Percentiles rank a stretch among this genome's conserved stretches.
Evolutionary conservation across 495 filamentous ascomycete species (phyloP).

Genomic region (Podospora pseudoanserina): DNA sequence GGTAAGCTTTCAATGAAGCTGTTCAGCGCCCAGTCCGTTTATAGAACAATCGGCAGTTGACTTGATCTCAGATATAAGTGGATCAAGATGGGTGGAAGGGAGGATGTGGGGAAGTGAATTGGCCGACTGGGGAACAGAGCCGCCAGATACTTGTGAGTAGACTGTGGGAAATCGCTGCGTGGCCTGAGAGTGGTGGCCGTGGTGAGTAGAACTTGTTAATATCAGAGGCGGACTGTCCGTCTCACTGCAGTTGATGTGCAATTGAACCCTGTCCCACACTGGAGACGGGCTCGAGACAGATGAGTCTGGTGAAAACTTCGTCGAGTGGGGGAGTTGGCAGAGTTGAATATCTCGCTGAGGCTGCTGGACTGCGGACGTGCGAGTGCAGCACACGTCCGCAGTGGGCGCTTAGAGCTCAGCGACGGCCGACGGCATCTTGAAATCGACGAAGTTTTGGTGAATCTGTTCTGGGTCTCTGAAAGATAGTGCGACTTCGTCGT

Average conservation of each 20-base stretch:
- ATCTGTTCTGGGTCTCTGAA: constrained; percentile 39
- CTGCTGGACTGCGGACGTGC: constrained; percentile 70
- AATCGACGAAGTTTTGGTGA: constrained; percentile 69
- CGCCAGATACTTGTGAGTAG: neutral
- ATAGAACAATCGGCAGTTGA: neutral
- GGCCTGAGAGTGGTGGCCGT: neutral
- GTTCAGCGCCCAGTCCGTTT: constrained; percentile 7
- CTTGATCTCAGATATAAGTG: neutral
- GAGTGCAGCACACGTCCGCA: constrained; percentile 58
- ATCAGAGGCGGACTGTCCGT: constrained; percentile 35
- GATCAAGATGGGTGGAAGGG: neutral
- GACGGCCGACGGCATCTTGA: constrained; percentile 77
- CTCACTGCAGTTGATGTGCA: constrained; percentile 16
- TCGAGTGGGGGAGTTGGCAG: constrained; percentile 58
- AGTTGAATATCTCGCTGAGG: constrained; percentile 72
- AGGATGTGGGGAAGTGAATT: neutral
- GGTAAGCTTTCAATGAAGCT: neutral
- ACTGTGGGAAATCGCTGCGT: neutral
- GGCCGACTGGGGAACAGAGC: neutral
- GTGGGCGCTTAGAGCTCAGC: constrained; percentile 92
- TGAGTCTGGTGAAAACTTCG: constrained; percentile 59
- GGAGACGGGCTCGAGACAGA: constrained; percentile 37
- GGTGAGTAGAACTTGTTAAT: constrained; percentile 23
- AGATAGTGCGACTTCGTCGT: constrained; percentile 67
- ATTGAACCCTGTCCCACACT: constrained; percentile 17